Evolutionary conservation across 2,329 filamentous ascomycete genomes (phyloP).

Genomic region (Plenodomus tracheiphilus): DNA sequence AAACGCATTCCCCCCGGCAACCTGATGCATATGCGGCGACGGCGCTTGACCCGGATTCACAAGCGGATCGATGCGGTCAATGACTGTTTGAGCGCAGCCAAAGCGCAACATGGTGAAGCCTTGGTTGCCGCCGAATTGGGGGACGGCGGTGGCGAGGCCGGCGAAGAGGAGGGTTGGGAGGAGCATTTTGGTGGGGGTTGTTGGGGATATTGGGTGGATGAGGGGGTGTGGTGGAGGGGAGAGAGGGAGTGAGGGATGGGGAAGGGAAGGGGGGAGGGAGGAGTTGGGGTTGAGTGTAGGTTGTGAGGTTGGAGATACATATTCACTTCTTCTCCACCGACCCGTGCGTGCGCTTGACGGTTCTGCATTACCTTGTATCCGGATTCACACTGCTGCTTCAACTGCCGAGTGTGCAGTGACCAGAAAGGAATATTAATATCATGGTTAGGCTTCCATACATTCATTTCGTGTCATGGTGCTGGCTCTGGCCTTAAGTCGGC

Average conservation of each 20-base stretch:
- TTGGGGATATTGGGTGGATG: too few species aligned
- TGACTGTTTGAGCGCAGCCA: constrained; percentile 36
- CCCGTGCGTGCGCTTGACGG: too few species aligned
- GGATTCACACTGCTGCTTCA: too few species aligned
- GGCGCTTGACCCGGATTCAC: constrained; percentile 43
- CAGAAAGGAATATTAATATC: too few species aligned
- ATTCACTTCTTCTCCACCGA: too few species aligned
- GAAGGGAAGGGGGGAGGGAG: background rate
- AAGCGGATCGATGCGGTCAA: constrained; percentile 37
- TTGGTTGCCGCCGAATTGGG: constrained; percentile 18
- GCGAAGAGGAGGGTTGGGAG: constrained; percentile 25
- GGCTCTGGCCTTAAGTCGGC: constrained; percentile 6
- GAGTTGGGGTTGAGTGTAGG: background rate
- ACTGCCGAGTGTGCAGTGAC: background rate
- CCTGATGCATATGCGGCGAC: constrained; percentile 45
- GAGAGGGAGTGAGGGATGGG: background rate
- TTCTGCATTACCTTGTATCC: too few species aligned
- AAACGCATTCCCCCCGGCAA: constrained; percentile 52
- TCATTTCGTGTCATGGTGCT: background rate
- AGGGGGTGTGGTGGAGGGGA: too few species aligned
- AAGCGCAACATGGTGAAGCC: constrained; percentile 38
- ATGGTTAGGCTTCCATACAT: background rate
- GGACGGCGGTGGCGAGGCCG: constrained; percentile 23
- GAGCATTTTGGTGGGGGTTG: constrained; percentile 23
- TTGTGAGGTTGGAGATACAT: too few species aligned